Conservation (phyloP, 257 asterid species). For the Nicotiana paniculata region DNA sequence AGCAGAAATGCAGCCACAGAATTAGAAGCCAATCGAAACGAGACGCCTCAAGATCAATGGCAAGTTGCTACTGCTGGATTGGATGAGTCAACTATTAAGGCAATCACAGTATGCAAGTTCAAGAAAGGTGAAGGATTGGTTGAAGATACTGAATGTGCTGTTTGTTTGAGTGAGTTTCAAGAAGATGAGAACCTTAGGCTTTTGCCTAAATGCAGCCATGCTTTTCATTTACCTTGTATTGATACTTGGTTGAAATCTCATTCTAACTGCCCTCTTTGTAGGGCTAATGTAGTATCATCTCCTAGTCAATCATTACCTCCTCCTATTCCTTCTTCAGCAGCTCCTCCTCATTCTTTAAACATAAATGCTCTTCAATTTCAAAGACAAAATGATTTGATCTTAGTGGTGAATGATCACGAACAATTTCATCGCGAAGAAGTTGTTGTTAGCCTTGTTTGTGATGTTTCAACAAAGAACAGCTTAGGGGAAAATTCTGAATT, state of each 20-base stretch:
- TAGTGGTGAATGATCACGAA: conserved; percentile 33
- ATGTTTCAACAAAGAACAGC: conserved; percentile 2
- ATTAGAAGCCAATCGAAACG: conserved; percentile 21
- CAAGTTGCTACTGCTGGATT: conserved; percentile 38
- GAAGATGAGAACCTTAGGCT: conserved; percentile 65
- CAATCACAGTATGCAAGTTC: conserved; percentile 52
- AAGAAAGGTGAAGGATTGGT: conserved; percentile 39
- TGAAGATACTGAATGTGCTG: conserved; percentile 70
- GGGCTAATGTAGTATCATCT: conserved; percentile 31
- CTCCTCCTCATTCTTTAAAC: conserved; percentile 8
- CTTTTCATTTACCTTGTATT: conserved; percentile 76
- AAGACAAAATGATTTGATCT: conserved; percentile 31
- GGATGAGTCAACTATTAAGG: conserved; percentile 49
- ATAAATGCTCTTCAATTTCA: conserved; percentile 23
- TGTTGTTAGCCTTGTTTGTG: conserved; percentile 17
- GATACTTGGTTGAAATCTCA: conserved; percentile 81
- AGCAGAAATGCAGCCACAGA: neutral
- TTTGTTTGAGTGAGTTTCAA: conserved; percentile 60
- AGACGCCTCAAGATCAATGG: conserved; percentile 35
- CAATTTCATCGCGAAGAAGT: conserved; percentile 12
- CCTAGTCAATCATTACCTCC: conserved; percentile 8
- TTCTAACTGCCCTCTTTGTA: conserved; percentile 74
- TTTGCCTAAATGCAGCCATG: conserved; percentile 79
- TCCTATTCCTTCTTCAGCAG: neutral
- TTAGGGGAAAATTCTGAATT: conserved; percentile 10